Percentiles rank a stretch among this genome's conserved stretches.
These are phyloP conservation scores for Emergomyces pasteurianus DNA, from an alignment of 2,329 filamentous ascomycete species.

Conservation along the genomic window DNA sequence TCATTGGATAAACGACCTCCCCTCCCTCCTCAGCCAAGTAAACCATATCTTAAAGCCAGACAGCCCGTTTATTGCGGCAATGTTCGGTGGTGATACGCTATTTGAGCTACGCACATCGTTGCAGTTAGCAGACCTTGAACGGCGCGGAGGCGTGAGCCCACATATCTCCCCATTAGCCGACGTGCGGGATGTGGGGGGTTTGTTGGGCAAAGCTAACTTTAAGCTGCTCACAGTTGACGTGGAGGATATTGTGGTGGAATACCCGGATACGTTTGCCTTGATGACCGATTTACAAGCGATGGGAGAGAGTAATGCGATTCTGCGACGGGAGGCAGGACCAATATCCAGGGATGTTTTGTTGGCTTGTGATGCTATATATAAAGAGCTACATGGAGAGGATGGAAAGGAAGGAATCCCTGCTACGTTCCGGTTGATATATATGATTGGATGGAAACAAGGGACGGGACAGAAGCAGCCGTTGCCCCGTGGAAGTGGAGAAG, in stretches of 20 bases:
- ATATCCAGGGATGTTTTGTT: slow-evolving; percentile 74
- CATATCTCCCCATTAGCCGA: slow-evolving; percentile 87
- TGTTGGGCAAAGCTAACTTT: slow-evolving; percentile 79
- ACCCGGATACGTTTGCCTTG: slow-evolving; percentile 74
- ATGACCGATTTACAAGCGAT: slow-evolving; percentile 94
- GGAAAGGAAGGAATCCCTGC: slow-evolving; percentile 59
- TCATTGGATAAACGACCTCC: slow-evolving; percentile 97
- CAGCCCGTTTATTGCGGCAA: slow-evolving; percentile 81
- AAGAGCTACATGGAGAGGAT: slow-evolving; percentile 70
- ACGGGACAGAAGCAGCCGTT: slow-evolving; percentile 68
- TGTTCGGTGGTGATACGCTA: slow-evolving; percentile 90
- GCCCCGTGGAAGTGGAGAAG: slow-evolving; percentile 67
- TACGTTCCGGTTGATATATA: slow-evolving; percentile 90
- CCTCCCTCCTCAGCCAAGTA: slow-evolving; percentile 69
- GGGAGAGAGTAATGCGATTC: slow-evolving; percentile 84
- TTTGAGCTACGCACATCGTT: slow-evolving; percentile 88
- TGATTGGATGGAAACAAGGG: slow-evolving; percentile 96
- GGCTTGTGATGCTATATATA: slow-evolving; percentile 80
- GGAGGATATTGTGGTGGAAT: slow-evolving; percentile 94
- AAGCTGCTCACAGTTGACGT: slow-evolving; percentile 94
- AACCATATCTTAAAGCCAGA: slow-evolving; percentile 84
- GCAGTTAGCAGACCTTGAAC: slow-evolving; percentile 82
- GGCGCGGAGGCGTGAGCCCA: slow-evolving; percentile 80
- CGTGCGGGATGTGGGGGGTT: slow-evolving; percentile 77
- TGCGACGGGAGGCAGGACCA: slow-evolving; percentile 68